phyloP scores from a whole-genome alignment of 148 eudicot species.

The Gaultheria prostrata region DNA sequence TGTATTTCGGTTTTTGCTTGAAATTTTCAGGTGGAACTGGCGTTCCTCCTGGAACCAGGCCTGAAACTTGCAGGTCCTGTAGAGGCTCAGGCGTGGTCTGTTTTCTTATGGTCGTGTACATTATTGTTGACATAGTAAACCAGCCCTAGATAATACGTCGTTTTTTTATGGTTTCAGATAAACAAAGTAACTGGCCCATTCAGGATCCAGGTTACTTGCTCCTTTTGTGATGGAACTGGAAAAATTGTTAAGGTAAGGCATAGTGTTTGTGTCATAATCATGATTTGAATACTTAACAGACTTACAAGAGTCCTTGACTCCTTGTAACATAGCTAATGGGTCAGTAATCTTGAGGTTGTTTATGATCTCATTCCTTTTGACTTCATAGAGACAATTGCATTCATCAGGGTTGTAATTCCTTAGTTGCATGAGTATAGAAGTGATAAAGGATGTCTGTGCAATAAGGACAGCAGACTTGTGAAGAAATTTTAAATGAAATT shows the following conservation, averaged over 20 bases:
- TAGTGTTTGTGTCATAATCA: background rate
- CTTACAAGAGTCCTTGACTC: background rate
- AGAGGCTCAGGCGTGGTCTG: slow-evolving; percentile 83
- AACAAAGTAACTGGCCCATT: slow-evolving; percentile 61
- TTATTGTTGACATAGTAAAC: background rate
- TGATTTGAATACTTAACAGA: background rate
- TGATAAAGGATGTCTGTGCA: background rate
- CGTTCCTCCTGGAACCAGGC: slow-evolving; percentile 94
- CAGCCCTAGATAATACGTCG: background rate
- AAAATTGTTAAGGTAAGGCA: slow-evolving; percentile 65
- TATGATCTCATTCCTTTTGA: background rate
- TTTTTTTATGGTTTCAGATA: slow-evolving; percentile 41
- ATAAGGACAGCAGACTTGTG: background rate
- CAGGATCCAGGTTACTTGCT: slow-evolving; percentile 60
- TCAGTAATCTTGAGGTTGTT: background rate
- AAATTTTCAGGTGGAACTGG: slow-evolving; percentile 70
- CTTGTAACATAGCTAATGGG: background rate
- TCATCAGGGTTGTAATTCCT: background rate
- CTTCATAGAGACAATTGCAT: background rate
- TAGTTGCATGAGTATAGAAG: background rate
- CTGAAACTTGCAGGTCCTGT: slow-evolving; percentile 83
- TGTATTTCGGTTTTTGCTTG: background rate
- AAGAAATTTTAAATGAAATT: background rate
- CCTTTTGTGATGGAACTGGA: slow-evolving; percentile 69
- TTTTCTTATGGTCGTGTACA: slow-evolving; percentile 11